Evolutionary conservation across 1,284 basidiomycete genomes (phyloP).

Genomic region (Boletus semigastroideus): DNA sequence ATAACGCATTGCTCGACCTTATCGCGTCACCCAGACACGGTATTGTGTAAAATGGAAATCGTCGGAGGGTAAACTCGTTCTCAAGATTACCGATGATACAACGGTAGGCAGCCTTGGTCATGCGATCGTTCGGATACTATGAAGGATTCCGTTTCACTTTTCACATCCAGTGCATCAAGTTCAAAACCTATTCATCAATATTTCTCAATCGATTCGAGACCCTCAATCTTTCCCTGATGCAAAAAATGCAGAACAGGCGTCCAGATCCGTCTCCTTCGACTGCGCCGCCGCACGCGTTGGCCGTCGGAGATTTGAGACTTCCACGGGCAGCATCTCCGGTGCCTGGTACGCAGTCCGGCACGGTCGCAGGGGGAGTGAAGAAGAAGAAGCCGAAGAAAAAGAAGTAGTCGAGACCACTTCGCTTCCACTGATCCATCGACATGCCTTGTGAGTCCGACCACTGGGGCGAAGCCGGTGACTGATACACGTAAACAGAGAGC

Average conservation of each 20-base stretch:
- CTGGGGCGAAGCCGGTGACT: neutral
- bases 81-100: constrained; percentile 88
- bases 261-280: constrained; percentile 28
- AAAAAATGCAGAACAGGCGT: constrained; percentile 74
- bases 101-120: constrained; percentile 58
- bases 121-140: neutral
- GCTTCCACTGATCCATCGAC: constrained; percentile 3
- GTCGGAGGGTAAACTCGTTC: constrained; percentile 78
- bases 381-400: constrained; percentile 60
- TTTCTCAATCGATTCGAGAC: constrained; percentile 94
- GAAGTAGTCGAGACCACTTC: constrained; percentile 36
- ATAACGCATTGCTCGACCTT: neutral
- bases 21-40: constrained; percentile 55
- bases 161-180: constrained; percentile 81
- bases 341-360: constrained; percentile 26
- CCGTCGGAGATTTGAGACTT: constrained; percentile 19
- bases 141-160: neutral
- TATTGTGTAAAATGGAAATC: constrained; percentile 89
- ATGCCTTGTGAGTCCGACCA: constrained; percentile 11
- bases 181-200: constrained; percentile 89
- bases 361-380: constrained; percentile 43
- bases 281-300: constrained; percentile 12
- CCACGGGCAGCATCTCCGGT: constrained; percentile 30
- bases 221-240: constrained; percentile 79
- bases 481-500: constrained; percentile 5